Evolutionary conservation across 345 rosid genomes (phyloP).

Genomic region (Arabidopsis arenosa): DNA sequence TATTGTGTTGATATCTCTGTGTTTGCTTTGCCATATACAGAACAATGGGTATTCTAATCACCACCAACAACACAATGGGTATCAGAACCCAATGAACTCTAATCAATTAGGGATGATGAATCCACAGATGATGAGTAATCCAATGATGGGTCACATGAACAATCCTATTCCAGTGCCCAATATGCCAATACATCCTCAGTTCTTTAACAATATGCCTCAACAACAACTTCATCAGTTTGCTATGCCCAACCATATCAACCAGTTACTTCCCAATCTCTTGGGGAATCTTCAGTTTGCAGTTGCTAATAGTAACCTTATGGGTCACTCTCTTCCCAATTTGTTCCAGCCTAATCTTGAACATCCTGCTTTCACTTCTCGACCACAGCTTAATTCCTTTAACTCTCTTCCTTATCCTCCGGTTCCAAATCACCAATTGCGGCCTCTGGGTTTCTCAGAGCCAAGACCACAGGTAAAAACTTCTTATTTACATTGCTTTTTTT

Average conservation of each 20-base stretch:
- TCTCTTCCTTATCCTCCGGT: constrained; percentile 33
- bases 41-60: constrained; percentile 36
- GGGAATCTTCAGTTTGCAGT: constrained; percentile 53
- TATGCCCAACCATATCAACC: constrained; percentile 52
- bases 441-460: constrained; percentile 41
- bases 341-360: constrained; percentile 38
- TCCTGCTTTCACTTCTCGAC: constrained; percentile 43
- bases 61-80: constrained; percentile 33
- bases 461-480: constrained; percentile 42
- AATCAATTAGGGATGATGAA: constrained; percentile 48
- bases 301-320: constrained; percentile 39
- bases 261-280: constrained; percentile 50
- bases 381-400: constrained; percentile 44
- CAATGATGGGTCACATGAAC: constrained; percentile 52
- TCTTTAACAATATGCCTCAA: constrained; percentile 43
- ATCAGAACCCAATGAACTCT: constrained; percentile 38
- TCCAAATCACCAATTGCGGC: constrained; percentile 40
- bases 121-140: constrained; percentile 50
- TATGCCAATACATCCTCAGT: constrained; percentile 42
- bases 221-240: constrained; percentile 43
- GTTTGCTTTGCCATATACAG: constrained; percentile 22
- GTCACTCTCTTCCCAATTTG: constrained; percentile 49
- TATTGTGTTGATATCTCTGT: not conserved
- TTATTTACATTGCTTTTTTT: not conserved
- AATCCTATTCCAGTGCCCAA: constrained; percentile 28